phyloP scores from a whole-genome alignment of 129 eudicot species.

The Gnaphalium uliginosum region DNA sequence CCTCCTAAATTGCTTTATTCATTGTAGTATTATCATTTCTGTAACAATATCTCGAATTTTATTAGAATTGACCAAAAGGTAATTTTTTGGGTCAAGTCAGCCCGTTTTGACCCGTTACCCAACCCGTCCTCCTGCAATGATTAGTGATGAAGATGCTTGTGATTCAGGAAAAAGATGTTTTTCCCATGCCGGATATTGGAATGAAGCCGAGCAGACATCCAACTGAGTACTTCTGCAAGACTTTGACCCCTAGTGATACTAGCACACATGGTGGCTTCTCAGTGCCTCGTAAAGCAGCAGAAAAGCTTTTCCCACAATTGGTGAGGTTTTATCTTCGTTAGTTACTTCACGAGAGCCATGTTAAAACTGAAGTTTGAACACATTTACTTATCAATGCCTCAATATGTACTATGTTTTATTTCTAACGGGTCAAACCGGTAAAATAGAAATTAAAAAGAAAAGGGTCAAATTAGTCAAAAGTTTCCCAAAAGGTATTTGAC shows the following conservation, averaged over 20 bases:
- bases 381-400: neutral
- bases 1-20: too few species aligned
- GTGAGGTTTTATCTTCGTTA: constrained; percentile 33
- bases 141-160: neutral
- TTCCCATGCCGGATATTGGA: constrained; percentile 67
- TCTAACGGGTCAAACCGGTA: neutral
- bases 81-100: neutral
- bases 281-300: constrained; percentile 89
- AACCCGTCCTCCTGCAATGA: neutral
- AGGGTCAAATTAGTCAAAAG: neutral
- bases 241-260: constrained; percentile 85
- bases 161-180: constrained; percentile 71
- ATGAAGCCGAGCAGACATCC: constrained; percentile 68
- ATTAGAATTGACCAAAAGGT: neutral
- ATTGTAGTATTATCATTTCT: too few species aligned
- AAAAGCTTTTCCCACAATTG: constrained; percentile 82
- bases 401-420: neutral
- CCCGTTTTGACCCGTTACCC: constrained; percentile 3
- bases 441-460: neutral
- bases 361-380: neutral
- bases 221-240: constrained; percentile 80
- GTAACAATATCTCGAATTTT: too few species aligned
- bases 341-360: neutral
- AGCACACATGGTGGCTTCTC: constrained; percentile 96
- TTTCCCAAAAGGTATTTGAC: neutral